Percentiles rank a stretch among this genome's conserved stretches.
Evolutionary conservation across 2,329 filamentous ascomycete genomes (phyloP).

Genomic region (Polychaeton citri): DNA sequence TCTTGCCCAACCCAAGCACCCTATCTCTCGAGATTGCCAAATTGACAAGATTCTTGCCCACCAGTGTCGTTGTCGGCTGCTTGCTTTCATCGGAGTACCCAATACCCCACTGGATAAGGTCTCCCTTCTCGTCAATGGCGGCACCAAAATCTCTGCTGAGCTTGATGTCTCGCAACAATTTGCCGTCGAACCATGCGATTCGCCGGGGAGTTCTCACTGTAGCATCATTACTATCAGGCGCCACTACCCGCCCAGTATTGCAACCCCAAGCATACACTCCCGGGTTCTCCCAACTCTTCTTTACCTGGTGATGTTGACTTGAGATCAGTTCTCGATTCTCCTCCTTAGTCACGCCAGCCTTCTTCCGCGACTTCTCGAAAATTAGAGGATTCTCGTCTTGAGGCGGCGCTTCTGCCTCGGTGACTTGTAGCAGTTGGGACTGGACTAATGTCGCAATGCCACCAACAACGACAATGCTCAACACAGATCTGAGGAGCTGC

Average conservation of each 20-base stretch:
- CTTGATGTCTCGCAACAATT: slow-evolving; percentile 76
- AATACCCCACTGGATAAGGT: slow-evolving; percentile 82
- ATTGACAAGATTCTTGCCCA: slow-evolving; percentile 66
- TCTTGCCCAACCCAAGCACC: slow-evolving; percentile 62
- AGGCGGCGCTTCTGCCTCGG: background rate
- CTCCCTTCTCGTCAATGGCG: slow-evolving; percentile 75
- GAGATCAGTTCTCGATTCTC: slow-evolving; percentile 65
- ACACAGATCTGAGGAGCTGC: slow-evolving; percentile 31
- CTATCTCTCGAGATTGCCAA: slow-evolving; percentile 70
- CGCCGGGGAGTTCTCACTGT: slow-evolving; percentile 69
- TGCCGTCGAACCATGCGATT: slow-evolving; percentile 70
- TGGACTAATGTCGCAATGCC: slow-evolving; percentile 32
- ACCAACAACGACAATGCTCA: slow-evolving; percentile 28
- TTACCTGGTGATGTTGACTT: slow-evolving; percentile 78
- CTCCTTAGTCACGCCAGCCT: slow-evolving; percentile 45
- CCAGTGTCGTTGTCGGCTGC: slow-evolving; percentile 57
- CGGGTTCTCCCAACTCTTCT: slow-evolving; percentile 65
- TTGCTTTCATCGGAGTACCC: slow-evolving; percentile 54
- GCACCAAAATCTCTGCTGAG: slow-evolving; percentile 70
- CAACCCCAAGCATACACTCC: slow-evolving; percentile 92
- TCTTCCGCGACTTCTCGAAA: slow-evolving; percentile 54
- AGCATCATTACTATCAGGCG: slow-evolving; percentile 64
- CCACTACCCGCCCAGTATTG: slow-evolving; percentile 72
- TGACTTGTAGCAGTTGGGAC: slow-evolving; percentile 10
- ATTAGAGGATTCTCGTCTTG: slow-evolving; percentile 38